Conservation (phyloP, 2,329 filamentous ascomycete genomes). For the Penicillium sp. region DNA sequence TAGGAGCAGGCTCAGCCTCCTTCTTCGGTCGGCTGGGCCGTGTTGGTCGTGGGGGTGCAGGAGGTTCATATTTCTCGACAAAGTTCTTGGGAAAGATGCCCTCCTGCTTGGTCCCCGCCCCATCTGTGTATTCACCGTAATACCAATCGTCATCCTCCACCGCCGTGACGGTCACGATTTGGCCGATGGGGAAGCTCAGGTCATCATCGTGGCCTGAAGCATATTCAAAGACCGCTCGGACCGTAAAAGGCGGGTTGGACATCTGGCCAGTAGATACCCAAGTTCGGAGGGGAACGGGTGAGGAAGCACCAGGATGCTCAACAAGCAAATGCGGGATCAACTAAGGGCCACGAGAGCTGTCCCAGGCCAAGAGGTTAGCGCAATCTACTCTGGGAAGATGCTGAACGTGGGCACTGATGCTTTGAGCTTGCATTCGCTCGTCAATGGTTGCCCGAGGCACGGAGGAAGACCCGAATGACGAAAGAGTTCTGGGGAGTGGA, state of each 20-base stretch:
- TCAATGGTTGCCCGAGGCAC: no score
- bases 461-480: no score
- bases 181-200: conserved; percentile 74
- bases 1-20: conserved; percentile 42
- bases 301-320: conserved; percentile 7
- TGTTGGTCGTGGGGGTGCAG: conserved; percentile 76
- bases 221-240: conserved; percentile 95
- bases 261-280: conserved; percentile 47
- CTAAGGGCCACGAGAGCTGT: conserved; percentile 12
- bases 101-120: conserved; percentile 65
- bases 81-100: conserved; percentile 96
- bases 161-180: conserved; percentile 89
- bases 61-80: conserved; percentile 91
- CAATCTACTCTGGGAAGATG: conserved; percentile 18
- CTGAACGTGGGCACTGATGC: conserved; percentile 1
- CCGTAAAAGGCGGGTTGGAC: conserved; percentile 72
- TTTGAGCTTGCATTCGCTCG: no score
- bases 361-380: conserved; percentile 18
- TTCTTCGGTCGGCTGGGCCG: conserved; percentile 65
- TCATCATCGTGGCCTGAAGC: conserved; percentile 89
- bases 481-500: no score
- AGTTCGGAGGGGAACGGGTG: conserved; percentile 23
- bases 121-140: conserved; percentile 76
- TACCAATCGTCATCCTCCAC: conserved; percentile 95
- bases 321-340: conserved; percentile 8